phyloP scores from a whole-genome alignment of 805 yeast species.

The Ogataea methanolica region DNA sequence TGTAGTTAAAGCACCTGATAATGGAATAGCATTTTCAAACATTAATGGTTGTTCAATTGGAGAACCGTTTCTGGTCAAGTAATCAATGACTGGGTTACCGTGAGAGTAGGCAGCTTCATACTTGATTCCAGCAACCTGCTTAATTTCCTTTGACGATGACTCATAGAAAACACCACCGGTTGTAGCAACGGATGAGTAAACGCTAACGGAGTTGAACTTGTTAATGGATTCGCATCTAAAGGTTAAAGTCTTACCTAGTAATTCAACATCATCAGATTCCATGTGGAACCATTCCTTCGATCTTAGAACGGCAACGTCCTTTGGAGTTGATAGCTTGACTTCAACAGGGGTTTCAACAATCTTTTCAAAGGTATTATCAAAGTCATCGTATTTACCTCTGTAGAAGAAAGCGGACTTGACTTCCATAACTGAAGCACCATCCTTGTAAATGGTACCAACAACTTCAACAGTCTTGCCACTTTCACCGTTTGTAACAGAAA shows the following conservation, averaged over 20 bases:
- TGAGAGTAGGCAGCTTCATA: slow-evolving; percentile 90
- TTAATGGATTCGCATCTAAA: slow-evolving; percentile 86
- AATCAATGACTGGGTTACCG: slow-evolving; percentile 97
- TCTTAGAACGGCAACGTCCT: slow-evolving; percentile 88
- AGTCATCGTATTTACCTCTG: slow-evolving; percentile 88
- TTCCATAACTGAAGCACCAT: slow-evolving; percentile 79
- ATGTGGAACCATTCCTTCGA: slow-evolving; percentile 98
- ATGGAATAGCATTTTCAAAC: slow-evolving; percentile 87
- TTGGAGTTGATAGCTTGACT: slow-evolving; percentile 63
- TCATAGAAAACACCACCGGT: slow-evolving; percentile 83
- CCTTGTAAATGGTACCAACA: slow-evolving; percentile 79
- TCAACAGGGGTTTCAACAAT: slow-evolving; percentile 83
- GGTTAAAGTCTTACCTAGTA: slow-evolving; percentile 74
- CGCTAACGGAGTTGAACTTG: slow-evolving; percentile 69
- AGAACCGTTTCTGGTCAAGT: slow-evolving; percentile 84
- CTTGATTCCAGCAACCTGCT: slow-evolving; percentile 76
- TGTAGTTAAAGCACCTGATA: slow-evolving; percentile 57
- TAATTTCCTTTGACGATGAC: slow-evolving; percentile 85
- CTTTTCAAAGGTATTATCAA: slow-evolving; percentile 87
- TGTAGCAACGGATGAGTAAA: slow-evolving; percentile 77
- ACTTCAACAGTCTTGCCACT: slow-evolving; percentile 96
- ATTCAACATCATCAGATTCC: slow-evolving; percentile 59
- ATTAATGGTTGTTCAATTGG: slow-evolving; percentile 91
- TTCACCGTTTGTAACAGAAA: slow-evolving; percentile 84
- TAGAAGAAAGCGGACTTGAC: slow-evolving; percentile 93